phyloP scores from a whole-genome alignment of 2,329 filamentous ascomycete genomes.

The Paradendryphiella salina region DNA sequence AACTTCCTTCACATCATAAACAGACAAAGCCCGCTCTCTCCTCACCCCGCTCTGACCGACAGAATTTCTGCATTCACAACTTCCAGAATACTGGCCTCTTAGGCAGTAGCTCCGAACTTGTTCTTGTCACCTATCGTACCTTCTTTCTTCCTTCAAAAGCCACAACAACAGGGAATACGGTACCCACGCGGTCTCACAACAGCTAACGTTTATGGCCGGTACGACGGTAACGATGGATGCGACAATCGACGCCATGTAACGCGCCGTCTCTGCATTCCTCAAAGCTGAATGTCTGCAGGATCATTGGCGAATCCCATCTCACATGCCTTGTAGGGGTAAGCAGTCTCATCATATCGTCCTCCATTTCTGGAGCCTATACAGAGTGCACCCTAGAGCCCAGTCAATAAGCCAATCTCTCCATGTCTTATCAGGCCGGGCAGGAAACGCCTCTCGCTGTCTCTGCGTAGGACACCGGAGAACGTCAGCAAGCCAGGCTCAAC shows the following conservation, averaged over 20 bases:
- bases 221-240: not conserved
- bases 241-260: constrained; percentile 1
- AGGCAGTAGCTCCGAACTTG: no score
- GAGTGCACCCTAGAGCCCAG: not conserved
- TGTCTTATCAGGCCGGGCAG: constrained; percentile 6
- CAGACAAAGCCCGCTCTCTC: no score
- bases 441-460: constrained; percentile 10
- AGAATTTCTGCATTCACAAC: not conserved
- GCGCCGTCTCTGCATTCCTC: not conserved
- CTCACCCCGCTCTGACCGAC: no score
- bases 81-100: no score
- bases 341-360: not conserved
- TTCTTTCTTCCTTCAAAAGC: not conserved
- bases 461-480: constrained; percentile 18
- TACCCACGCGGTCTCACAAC: not conserved
- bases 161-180: not conserved
- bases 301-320: not conserved
- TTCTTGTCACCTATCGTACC: not conserved
- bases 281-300: not conserved
- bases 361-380: not conserved
- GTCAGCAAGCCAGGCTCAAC: constrained; percentile 11
- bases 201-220: not conserved
- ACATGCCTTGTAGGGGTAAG: constrained; percentile 1
- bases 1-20: no score
- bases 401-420: constrained; percentile 1